Conservation (phyloP, 352 stramenopile genomes). For the Globisporangium solare region DNA sequence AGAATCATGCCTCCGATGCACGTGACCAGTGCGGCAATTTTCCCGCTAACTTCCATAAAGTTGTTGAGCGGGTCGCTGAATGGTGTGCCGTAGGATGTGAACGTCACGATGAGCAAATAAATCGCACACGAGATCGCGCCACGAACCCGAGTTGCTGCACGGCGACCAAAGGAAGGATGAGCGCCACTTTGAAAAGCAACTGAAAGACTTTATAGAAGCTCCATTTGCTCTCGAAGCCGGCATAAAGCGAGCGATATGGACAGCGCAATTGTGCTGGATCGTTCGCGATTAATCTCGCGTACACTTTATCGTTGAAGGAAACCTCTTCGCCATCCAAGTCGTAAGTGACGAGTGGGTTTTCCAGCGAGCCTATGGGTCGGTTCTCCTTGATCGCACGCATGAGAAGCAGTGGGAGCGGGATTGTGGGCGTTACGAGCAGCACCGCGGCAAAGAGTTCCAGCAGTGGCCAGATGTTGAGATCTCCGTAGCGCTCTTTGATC, state of each 20-base stretch:
- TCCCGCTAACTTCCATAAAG: slow-evolving; percentile 42
- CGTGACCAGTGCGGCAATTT: slow-evolving; percentile 29
- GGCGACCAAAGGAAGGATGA: slow-evolving; percentile 29
- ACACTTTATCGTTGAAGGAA: slow-evolving; percentile 24
- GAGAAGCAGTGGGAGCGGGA: slow-evolving; percentile 30
- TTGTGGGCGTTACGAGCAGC: slow-evolving; percentile 31
- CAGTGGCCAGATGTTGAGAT: slow-evolving; percentile 18
- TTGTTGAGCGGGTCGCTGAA: slow-evolving; percentile 49
- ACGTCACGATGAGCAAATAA: slow-evolving; percentile 22
- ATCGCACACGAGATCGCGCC: slow-evolving; percentile 20
- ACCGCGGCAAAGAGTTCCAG: slow-evolving; percentile 21
- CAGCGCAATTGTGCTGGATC: slow-evolving; percentile 42
- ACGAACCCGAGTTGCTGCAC: slow-evolving; percentile 14
- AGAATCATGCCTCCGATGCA: slow-evolving; percentile 26
- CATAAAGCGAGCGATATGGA: slow-evolving; percentile 48
- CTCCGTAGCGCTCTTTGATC: slow-evolving; percentile 14
- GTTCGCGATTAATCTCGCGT: slow-evolving; percentile 26
- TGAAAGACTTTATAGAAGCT: slow-evolving; percentile 49
- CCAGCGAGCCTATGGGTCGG: slow-evolving; percentile 28
- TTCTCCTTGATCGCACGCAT: slow-evolving; percentile 30
- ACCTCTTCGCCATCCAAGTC: slow-evolving; percentile 13
- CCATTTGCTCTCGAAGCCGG: slow-evolving; percentile 42
- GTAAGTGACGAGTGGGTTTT: slow-evolving; percentile 35
- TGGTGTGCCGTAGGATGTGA: slow-evolving; percentile 36
- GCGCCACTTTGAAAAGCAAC: slow-evolving; percentile 38